A percentile compares a stretch with the other conserved stretches of the same genome.
These are phyloP conservation scores for Cladosporium oxysporum DNA, from an alignment of 2,329 filamentous ascomycete species.

Conservation along the genomic window DNA sequence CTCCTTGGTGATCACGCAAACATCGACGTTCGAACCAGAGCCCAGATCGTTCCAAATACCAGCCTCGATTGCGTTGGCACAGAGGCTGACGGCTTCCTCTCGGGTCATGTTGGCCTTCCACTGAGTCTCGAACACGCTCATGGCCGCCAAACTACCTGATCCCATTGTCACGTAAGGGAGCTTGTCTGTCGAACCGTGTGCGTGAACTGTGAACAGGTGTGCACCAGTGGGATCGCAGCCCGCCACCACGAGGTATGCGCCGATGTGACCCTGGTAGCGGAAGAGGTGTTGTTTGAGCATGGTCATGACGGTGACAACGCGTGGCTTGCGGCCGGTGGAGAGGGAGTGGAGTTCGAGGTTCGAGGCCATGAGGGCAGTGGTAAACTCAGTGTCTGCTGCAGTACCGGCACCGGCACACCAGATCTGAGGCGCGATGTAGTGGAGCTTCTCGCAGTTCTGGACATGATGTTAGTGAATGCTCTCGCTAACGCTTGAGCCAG, in stretches of 20 bases:
- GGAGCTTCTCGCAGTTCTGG: conserved; percentile 96
- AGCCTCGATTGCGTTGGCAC: conserved; percentile 84
- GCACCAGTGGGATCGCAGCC: conserved; percentile 94
- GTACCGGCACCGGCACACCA: conserved; percentile 99
- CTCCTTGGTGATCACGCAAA: conserved; percentile 90
- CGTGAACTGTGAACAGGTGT: conserved; percentile 96
- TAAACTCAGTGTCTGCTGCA: conserved; percentile 98
- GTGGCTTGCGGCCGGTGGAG: conserved; percentile 92
- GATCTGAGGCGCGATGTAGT: conserved; percentile 98
- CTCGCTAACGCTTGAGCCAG: background rate
- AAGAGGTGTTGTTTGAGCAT: conserved; percentile 99
- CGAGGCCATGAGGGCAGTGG: conserved; percentile 95
- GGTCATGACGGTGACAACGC: conserved; percentile 99
- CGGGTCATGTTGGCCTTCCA: conserved; percentile 80
- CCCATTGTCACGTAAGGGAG: conserved; percentile 99
- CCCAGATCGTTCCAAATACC: conserved; percentile 99
- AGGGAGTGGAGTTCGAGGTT: conserved; percentile 97
- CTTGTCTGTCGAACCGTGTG: conserved; percentile 97
- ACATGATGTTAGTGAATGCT: conserved; percentile 16
- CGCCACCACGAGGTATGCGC: conserved; percentile 95
- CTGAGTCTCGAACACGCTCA: conserved; percentile 96
- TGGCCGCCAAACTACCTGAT: conserved; percentile 90
- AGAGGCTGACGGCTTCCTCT: conserved; percentile 80
- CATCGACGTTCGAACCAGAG: conserved; percentile 95
- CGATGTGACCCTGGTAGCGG: conserved; percentile 96